Conservation (phyloP, 1,284 basidiomycete species). For the Pholiota adiposa region DNA sequence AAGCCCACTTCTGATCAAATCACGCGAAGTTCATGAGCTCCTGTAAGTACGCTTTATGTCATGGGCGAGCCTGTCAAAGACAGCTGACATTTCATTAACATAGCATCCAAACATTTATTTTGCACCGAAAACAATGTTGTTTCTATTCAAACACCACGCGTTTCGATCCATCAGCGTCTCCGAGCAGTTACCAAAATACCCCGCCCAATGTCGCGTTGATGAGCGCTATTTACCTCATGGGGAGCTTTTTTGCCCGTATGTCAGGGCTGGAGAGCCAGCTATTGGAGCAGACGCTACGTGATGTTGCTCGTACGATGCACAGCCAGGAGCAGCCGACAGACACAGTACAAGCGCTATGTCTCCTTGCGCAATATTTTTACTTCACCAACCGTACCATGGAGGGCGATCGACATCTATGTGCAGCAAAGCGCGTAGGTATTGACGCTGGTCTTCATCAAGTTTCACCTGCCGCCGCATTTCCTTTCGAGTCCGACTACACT, state of each 20-base stretch:
- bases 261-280: conserved; percentile 51
- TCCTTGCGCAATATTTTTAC: conserved; percentile 65
- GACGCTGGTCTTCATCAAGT: conserved; percentile 60
- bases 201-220: conserved; percentile 59
- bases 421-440: conserved; percentile 58
- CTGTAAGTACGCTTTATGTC: conserved; percentile 19
- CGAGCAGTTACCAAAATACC: conserved; percentile 23
- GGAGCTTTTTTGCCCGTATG: conserved; percentile 55
- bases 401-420: conserved; percentile 63
- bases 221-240: conserved; percentile 63
- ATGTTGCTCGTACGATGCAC: conserved; percentile 52
- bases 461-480: conserved; percentile 28
- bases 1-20: conserved; percentile 11
- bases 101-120: conserved; percentile 59
- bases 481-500: conserved; percentile 23
- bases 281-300: conserved; percentile 51
- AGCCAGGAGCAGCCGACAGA: conserved; percentile 58
- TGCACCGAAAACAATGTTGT: conserved; percentile 61
- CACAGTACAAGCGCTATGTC: conserved; percentile 60
- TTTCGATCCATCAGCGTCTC: conserved; percentile 37
- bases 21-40: conserved; percentile 22
- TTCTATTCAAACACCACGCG: conserved; percentile 56
- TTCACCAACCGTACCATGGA: conserved; percentile 59
- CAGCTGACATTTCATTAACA: background rate
- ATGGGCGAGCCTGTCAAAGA: background rate